Conservation (phyloP, 1,284 basidiomycete genomes). For the Irpex sp. region DNA sequence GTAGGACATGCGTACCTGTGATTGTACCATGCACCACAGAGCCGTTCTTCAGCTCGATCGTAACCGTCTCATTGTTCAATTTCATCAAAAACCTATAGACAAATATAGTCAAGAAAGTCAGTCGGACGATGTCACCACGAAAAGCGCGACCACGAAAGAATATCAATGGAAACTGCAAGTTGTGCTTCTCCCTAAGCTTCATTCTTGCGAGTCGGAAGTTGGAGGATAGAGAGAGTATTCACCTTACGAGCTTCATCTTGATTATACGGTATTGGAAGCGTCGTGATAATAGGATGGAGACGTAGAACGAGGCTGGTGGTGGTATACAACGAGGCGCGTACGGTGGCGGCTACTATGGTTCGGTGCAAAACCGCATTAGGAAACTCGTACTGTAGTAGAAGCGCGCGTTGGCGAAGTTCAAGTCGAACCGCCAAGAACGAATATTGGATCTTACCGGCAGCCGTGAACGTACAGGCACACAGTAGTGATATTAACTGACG, state of each 20-base stretch:
- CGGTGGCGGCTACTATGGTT: neutral
- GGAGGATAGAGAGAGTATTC: slow-evolving; percentile 14
- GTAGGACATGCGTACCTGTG: slow-evolving; percentile 63
- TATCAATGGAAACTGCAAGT: slow-evolving; percentile 10
- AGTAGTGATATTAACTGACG: no score
- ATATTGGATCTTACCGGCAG: no score
- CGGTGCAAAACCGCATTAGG: neutral
- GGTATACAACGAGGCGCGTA: slow-evolving; percentile 1
- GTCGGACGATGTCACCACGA: neutral
- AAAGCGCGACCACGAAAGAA: neutral
- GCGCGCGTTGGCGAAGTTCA: neutral
- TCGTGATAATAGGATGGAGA: neutral
- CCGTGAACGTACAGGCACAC: no score
- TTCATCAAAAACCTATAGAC: slow-evolving; percentile 93
- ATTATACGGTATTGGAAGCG: neutral
- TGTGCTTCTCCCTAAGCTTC: neutral
- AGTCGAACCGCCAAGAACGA: no score
- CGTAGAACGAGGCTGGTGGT: slow-evolving; percentile 6
- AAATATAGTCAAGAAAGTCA: neutral
- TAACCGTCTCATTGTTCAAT: slow-evolving; percentile 99
- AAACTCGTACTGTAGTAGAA: neutral
- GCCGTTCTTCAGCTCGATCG: slow-evolving; percentile 98
- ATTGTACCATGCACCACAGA: slow-evolving; percentile 96
- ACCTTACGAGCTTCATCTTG: slow-evolving; percentile 54
- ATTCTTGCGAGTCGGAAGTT: neutral